These are phyloP conservation scores for Zymoseptoria ardabiliae DNA, from an alignment of 2,329 filamentous ascomycete species.

Conservation along the genomic window DNA sequence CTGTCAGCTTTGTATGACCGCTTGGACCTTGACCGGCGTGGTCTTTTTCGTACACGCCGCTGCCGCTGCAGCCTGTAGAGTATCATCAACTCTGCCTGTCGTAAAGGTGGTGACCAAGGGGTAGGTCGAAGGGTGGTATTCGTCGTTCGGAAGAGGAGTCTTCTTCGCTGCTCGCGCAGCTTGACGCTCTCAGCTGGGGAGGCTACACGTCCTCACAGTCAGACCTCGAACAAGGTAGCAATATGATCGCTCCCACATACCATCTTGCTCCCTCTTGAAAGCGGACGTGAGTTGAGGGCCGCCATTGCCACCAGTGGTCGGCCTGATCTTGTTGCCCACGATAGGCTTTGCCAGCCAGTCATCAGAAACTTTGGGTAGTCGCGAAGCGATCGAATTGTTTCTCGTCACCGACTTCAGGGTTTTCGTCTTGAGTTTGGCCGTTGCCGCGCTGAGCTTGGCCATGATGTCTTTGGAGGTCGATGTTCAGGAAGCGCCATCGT, in stretches of 20 bases:
- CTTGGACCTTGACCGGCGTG: not conserved
- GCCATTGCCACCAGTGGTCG: not conserved
- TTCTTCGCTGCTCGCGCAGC: not conserved
- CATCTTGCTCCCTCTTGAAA: not conserved
- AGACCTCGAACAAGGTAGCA: not conserved
- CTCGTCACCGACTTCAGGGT: not conserved
- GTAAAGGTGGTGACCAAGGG: not conserved
- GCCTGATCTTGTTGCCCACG: not conserved
- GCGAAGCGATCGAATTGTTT: not conserved
- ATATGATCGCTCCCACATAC: not conserved
- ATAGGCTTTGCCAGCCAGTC: not conserved
- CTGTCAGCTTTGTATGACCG: not conserved
- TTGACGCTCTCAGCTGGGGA: not conserved
- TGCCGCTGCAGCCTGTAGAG: not conserved
- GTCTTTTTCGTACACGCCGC: not conserved
- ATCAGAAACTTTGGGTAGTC: not conserved
- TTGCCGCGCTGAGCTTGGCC: not conserved
- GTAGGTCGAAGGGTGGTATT: not conserved
- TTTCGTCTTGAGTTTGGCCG: not conserved
- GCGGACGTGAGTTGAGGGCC: not conserved
- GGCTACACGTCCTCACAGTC: not conserved
- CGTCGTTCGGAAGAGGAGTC: not conserved
- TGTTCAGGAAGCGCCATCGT: not conserved
- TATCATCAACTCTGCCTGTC: not conserved
- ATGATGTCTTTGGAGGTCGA: not conserved